Evolutionary conservation across 2,329 filamentous ascomycete species (phyloP), one percentile per base, ranked within the genome.

Genomic region (Nannizziopsis barbatae): DNA sequence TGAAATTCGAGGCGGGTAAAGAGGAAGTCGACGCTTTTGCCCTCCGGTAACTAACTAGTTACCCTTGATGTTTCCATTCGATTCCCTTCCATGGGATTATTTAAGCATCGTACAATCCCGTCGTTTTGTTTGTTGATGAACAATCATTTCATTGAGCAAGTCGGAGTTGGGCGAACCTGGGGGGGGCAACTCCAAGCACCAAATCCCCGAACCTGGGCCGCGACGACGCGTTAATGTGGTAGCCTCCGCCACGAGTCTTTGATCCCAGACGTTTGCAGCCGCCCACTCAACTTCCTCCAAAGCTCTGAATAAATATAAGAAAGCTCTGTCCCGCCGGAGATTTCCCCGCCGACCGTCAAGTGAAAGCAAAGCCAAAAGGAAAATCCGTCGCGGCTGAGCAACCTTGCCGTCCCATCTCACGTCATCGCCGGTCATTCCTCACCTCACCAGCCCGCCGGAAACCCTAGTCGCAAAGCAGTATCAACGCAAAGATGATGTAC

Each of bases 31-130:
- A 37, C n/a, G 7, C 14, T n/a, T n/a, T n/a, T 14, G 17, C 12
- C 14, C 36, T 20, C 20, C 14, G 5, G 38, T 11, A 5, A 14
- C 44, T 40, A n/a, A n/a, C n/a, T n/a, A n/a, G n/a, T n/a, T n/a
- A n/a, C n/a, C 39, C 35, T 39, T 46, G 38, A 20, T 46, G 27
- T 10, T 46, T 46, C 44, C 15, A 40, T 40, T 40, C 14, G 35
- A 32, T 46, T 46, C 44, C 20, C 15, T 22, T 22, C 33, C 33
- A 31, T 27, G 3, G 7, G 22, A 27, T 27, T 27, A 27, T 27
- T 27, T 27, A 27, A 27, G 22, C 22, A 7, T 27, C 22, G 31
- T 27, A 33, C 18, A 30, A 33, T 40, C 17, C 38, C 12, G 38
- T 20, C 17, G 38, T 40, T 40, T 40, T 20, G 38, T 10, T 12